Percentiles rank a stretch among this genome's conserved stretches.
Evolutionary conservation across 345 rosid genomes (phyloP).

Genomic region (Crucihimalaya himalaica): DNA sequence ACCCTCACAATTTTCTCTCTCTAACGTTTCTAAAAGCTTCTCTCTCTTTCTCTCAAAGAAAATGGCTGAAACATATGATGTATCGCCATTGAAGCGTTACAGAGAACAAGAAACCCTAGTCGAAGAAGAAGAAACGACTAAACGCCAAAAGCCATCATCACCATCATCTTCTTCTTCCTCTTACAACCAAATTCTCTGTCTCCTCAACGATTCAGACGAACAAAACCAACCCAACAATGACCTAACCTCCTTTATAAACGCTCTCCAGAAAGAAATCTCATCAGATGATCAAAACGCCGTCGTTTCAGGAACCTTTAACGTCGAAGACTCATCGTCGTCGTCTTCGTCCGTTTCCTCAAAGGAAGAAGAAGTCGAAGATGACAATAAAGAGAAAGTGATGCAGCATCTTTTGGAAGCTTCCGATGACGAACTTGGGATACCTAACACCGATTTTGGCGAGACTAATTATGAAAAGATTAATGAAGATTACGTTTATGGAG

Average conservation of each 20-base stretch:
- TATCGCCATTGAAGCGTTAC: constrained; percentile 50
- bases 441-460: constrained; percentile 42
- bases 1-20: constrained; percentile 27
- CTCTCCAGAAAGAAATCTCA: constrained; percentile 61
- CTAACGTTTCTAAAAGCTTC: constrained; percentile 4
- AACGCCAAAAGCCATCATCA: constrained; percentile 48
- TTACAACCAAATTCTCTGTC: constrained; percentile 54
- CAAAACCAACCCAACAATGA: constrained; percentile 55
- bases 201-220: constrained; percentile 68
- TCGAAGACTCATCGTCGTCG: constrained; percentile 3
- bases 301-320: neutral
- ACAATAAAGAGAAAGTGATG: constrained; percentile 57
- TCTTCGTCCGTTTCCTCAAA: constrained; percentile 28
- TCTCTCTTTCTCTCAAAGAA: neutral
- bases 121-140: constrained; percentile 45
- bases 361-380: constrained; percentile 40
- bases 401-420: constrained; percentile 81
- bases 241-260: constrained; percentile 52
- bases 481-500: constrained; percentile 27
- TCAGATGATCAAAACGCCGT: constrained; percentile 32
- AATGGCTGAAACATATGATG: constrained; percentile 51
- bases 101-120: constrained; percentile 48
- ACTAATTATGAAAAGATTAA: constrained; percentile 27
- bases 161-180: constrained; percentile 32
- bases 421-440: constrained; percentile 89